Evolutionary conservation across 2,329 filamentous ascomycete genomes (phyloP).

Genomic region (Huntiella savannae): DNA sequence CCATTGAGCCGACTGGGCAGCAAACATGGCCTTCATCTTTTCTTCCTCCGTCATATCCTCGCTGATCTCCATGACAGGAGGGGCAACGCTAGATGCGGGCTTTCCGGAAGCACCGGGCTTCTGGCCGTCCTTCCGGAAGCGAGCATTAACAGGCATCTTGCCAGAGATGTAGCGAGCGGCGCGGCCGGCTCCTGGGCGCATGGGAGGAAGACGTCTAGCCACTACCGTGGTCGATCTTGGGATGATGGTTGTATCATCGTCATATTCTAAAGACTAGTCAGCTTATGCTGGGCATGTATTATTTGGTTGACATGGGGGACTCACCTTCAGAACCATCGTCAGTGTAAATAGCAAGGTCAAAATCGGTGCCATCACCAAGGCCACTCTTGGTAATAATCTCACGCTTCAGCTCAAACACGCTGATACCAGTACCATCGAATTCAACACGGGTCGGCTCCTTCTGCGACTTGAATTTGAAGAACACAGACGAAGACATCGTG

Average conservation of each 20-base stretch:
- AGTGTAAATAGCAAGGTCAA: conserved; percentile 85
- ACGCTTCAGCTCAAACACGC: conserved; percentile 95
- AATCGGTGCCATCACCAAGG: conserved; percentile 87
- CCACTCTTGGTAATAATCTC: conserved; percentile 93
- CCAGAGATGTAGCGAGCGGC: conserved; percentile 91
- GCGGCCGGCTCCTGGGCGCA: conserved; percentile 68
- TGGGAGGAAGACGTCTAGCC: conserved; percentile 66
- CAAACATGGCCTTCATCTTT: conserved; percentile 80
- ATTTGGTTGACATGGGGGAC: conserved; percentile 15
- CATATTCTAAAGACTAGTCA: conserved; percentile 49
- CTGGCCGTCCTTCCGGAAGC: conserved; percentile 28
- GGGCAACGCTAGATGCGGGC: conserved; percentile 38
- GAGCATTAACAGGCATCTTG: conserved; percentile 49
- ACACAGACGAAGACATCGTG: conserved; percentile 88
- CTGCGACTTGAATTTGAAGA: conserved; percentile 99
- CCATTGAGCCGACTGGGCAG: conserved; percentile 80
- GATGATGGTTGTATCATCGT: conserved; percentile 95
- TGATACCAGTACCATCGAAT: conserved; percentile 94
- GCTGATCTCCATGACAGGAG: conserved; percentile 45
- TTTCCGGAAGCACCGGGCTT: conserved; percentile 62
- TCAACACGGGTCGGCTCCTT: conserved; percentile 87
- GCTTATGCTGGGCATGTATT: neutral
- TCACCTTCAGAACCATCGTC: conserved; percentile 82
- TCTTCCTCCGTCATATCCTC: conserved; percentile 82
- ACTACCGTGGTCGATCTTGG: conserved; percentile 87